Conservation (phyloP, 2,329 filamentous ascomycete genomes). For the Fusarium miscanthi region DNA sequence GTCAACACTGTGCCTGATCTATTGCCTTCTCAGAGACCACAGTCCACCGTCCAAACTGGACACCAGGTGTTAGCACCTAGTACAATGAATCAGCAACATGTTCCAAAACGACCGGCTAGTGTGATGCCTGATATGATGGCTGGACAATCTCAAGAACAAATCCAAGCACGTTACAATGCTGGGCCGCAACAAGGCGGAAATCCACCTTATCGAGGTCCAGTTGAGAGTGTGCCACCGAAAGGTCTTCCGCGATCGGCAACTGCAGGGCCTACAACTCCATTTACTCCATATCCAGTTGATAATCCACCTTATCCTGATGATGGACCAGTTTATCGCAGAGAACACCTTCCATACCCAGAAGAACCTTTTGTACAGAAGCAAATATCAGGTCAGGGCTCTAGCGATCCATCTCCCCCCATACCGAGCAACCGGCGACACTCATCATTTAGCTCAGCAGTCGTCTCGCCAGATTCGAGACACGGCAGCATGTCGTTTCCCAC, state of each 20-base stretch:
- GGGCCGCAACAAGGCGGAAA: slow-evolving; percentile 13
- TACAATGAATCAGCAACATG: slow-evolving; percentile 11
- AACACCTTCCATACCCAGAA: slow-evolving; percentile 26
- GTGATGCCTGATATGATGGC: slow-evolving; percentile 39
- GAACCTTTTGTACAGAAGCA: slow-evolving; percentile 12
- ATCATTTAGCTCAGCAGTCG: slow-evolving; percentile 39
- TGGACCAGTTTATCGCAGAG: background rate
- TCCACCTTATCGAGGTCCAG: slow-evolving; percentile 26
- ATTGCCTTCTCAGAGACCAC: slow-evolving; percentile 34
- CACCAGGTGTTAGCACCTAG: background rate
- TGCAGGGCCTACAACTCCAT: slow-evolving; percentile 27
- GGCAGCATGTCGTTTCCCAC: slow-evolving; percentile 43
- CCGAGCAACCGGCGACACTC: slow-evolving; percentile 40
- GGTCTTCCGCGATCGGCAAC: slow-evolving; percentile 34
- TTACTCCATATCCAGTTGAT: slow-evolving; percentile 30
- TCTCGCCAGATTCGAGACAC: slow-evolving; percentile 45
- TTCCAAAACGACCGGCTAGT: slow-evolving; percentile 33
- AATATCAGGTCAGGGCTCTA: background rate
- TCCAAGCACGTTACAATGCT: background rate
- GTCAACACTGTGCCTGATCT: slow-evolving; percentile 42
- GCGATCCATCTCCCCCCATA: background rate
- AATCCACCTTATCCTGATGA: slow-evolving; percentile 33
- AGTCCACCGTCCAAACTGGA: slow-evolving; percentile 16
- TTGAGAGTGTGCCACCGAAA: slow-evolving; percentile 26
- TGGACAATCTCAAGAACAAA: slow-evolving; percentile 9